A percentile compares a stretch with the other conserved stretches of the same genome.
These are phyloP conservation scores for Dicorynia guianensis DNA, from an alignment of 306 rosid species.

Conservation along the genomic window DNA sequence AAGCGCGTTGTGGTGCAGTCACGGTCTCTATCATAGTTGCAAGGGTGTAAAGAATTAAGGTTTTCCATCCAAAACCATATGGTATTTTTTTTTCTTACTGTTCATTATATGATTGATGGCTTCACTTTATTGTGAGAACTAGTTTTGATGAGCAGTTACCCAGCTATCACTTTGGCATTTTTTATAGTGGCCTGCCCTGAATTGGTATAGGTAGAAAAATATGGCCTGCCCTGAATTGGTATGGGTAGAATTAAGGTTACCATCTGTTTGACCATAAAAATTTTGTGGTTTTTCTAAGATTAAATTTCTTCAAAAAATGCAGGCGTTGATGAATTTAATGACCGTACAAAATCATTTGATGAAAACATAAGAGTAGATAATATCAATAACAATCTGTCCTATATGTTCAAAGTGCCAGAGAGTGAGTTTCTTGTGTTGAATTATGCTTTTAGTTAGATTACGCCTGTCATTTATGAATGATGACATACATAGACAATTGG, in stretches of 20 bases:
- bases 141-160: too few species aligned
- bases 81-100: too few species aligned
- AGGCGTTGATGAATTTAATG: slow-evolving; percentile 44
- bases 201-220: too few species aligned
- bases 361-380: slow-evolving; percentile 36
- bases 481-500: not conserved
- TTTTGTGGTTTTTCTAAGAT: not conserved
- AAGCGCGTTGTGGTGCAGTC: not conserved
- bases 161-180: too few species aligned
- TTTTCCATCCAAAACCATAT: not conserved
- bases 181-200: too few species aligned
- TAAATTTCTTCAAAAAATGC: not conserved
- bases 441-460: not conserved
- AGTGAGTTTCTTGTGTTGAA: slow-evolving; percentile 33
- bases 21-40: not conserved
- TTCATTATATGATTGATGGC: too few species aligned
- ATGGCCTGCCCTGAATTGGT: too few species aligned
- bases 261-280: not conserved
- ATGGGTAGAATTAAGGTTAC: not conserved
- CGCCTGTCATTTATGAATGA: not conserved
- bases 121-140: too few species aligned
- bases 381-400: slow-evolving; percentile 28
- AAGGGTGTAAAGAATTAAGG: too few species aligned
- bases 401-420: slow-evolving; percentile 29
- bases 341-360: too few species aligned